Conservation (phyloP, 768 basidiomycete species). For the Boletus pseudopeckii region DNA sequence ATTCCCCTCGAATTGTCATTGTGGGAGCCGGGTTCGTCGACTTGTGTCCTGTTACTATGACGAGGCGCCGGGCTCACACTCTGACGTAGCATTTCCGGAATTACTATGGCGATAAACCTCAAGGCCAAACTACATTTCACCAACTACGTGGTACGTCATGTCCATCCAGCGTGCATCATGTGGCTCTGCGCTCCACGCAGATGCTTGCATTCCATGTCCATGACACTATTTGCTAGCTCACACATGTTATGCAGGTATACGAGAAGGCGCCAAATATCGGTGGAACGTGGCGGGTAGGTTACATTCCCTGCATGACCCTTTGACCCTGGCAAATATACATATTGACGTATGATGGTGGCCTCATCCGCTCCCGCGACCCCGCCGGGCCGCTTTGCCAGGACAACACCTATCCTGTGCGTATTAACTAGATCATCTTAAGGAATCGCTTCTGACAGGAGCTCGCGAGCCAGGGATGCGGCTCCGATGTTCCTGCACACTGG, state of each 20-base stretch:
- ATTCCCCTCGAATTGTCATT: background rate
- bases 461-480: background rate
- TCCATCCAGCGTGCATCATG: background rate
- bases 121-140: conserved; percentile 26
- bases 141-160: conserved; percentile 44
- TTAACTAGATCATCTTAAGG: background rate
- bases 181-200: background rate
- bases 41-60: background rate
- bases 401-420: conserved; percentile 5
- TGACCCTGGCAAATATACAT: background rate
- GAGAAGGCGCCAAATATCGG: background rate
- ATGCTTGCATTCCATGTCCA: background rate
- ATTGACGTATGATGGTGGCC: background rate
- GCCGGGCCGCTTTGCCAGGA: background rate
- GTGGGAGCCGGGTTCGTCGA: background rate
- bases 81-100: background rate
- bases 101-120: conserved; percentile 4
- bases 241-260: background rate
- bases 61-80: background rate
- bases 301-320: background rate
- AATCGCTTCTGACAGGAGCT: background rate
- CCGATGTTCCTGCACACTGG: background rate
- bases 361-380: background rate
- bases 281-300: background rate
- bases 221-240: background rate